Evolutionary conservation across 2,329 filamentous ascomycete species (phyloP), one percentile per base, ranked within the genome.

Genomic region (Colletotrichum eleusines): DNA sequence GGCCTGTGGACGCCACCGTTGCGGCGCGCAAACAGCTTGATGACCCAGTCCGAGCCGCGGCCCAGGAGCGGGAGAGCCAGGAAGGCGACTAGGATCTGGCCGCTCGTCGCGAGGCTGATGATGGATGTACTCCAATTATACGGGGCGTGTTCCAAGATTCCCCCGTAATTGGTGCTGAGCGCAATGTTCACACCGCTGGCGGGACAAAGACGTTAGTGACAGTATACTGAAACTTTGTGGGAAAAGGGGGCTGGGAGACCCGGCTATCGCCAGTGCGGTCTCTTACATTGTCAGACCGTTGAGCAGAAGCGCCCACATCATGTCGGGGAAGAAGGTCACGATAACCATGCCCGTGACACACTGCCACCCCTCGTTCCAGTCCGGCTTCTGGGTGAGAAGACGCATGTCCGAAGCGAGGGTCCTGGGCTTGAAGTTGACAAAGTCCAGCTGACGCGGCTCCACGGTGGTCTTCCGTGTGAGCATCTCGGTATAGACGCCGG

Each of bases 1-100:
- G 82, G 79, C 72, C 84, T 80, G 69, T 83, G 81, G n/a, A 84
- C 74, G 6, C 82, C 82, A 26, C 75, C 75, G 20, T 79, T 81
- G 2, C 80, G 77, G 28, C 75, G 72, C 3, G 81, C 81, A 38
- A 77, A 74, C 74, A 76, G 78, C 44, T 78, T 78, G 72, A 81
- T 78, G 1, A 82, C 50, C 62, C 69, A 76, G 71, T 84, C 82
- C 0, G 80, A 82, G 16, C 80, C 81, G 31, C 78, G 74, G 0
- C 82, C 82, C 0, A 84, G 76, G 0, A 82, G 60, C 0, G 82
- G 82, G 0, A 84, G 76, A 0, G 79, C 81, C 1, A 81, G 53
- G 4, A 84, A 69, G 0, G 81, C 76, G 3, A 76, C 77, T 1
- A 82, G 74, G 16, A 83, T 83, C 61, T 84, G 82, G 0, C 81